These are phyloP conservation scores for Ogataea methylovora DNA, from an alignment of 805 yeast genomes.

Conservation along the genomic window DNA sequence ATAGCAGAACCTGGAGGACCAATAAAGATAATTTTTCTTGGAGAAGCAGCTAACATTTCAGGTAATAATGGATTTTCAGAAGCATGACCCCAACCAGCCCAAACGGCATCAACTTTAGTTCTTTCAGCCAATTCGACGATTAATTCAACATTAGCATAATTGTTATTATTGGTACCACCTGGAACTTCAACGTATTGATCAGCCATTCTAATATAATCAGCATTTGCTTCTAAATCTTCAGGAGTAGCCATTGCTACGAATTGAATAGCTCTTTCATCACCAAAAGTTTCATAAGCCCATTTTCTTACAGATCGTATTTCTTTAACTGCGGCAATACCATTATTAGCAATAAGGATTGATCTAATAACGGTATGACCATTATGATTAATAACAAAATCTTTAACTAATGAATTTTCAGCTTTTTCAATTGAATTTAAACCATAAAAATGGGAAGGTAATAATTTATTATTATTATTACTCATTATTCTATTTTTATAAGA, in stretches of 20 bases:
- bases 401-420: conserved; percentile 73
- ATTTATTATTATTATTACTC: conserved; percentile 13
- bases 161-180: conserved; percentile 98
- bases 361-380: conserved; percentile 95
- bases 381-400: conserved; percentile 75
- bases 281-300: conserved; percentile 99
- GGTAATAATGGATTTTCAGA: conserved; percentile 97
- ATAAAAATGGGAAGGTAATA: conserved; percentile 64
- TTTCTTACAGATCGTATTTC: conserved; percentile 95
- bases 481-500: too few species aligned
- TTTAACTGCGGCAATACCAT: conserved; percentile 99
- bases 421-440: conserved; percentile 73
- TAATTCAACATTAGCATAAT: conserved; percentile 95
- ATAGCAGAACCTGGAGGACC: conserved; percentile 99
- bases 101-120: conserved; percentile 93
- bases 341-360: conserved; percentile 87
- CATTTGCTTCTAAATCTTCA: conserved; percentile 95
- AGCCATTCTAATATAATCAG: conserved; percentile 98
- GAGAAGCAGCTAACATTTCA: conserved; percentile 88
- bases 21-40: conserved; percentile 82
- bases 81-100: conserved; percentile 99
- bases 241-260: conserved; percentile 99
- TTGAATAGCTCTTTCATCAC: conserved; percentile 86
- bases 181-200: conserved; percentile 98
- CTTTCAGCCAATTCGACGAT: conserved; percentile 97